phyloP scores from a whole-genome alignment of 352 stramenopile species.

The Phytopythium sindhum region DNA sequence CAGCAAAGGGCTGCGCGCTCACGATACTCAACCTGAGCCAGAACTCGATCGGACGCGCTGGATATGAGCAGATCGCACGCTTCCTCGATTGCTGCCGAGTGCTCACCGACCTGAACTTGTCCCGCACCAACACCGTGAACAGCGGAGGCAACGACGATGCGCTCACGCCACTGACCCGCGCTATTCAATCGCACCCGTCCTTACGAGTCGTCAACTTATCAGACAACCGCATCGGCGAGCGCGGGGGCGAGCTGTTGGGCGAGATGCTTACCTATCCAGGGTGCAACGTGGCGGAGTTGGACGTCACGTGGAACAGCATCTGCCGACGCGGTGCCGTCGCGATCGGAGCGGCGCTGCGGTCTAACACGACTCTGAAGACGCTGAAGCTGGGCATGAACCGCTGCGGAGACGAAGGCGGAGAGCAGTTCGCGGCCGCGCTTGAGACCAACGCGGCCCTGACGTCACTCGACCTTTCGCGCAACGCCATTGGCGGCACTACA shows the following conservation, averaged over 20 bases:
- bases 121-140: slow-evolving; percentile 34
- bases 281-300: slow-evolving; percentile 44
- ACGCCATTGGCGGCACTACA: slow-evolving; percentile 48
- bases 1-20: slow-evolving; percentile 30
- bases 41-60: slow-evolving; percentile 53
- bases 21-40: slow-evolving; percentile 67
- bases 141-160: slow-evolving; percentile 24
- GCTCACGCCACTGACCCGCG: slow-evolving; percentile 40
- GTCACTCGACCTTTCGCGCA: slow-evolving; percentile 56
- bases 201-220: slow-evolving; percentile 57
- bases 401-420: slow-evolving; percentile 55
- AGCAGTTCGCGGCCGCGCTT: slow-evolving; percentile 53
- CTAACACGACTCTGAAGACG: slow-evolving; percentile 37
- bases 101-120: slow-evolving; percentile 59
- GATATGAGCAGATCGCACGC: slow-evolving; percentile 48
- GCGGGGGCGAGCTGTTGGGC: slow-evolving; percentile 46
- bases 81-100: slow-evolving; percentile 45
- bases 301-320: slow-evolving; percentile 76
- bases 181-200: slow-evolving; percentile 49
- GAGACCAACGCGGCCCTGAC: slow-evolving; percentile 41
- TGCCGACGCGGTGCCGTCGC: slow-evolving; percentile 43
- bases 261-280: slow-evolving; percentile 52
- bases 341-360: slow-evolving; percentile 50
- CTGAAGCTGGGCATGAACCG: slow-evolving; percentile 73
- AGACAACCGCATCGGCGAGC: slow-evolving; percentile 61